phyloP scores from a whole-genome alignment of 306 rosid genomes.

The Medicago arabica region DNA sequence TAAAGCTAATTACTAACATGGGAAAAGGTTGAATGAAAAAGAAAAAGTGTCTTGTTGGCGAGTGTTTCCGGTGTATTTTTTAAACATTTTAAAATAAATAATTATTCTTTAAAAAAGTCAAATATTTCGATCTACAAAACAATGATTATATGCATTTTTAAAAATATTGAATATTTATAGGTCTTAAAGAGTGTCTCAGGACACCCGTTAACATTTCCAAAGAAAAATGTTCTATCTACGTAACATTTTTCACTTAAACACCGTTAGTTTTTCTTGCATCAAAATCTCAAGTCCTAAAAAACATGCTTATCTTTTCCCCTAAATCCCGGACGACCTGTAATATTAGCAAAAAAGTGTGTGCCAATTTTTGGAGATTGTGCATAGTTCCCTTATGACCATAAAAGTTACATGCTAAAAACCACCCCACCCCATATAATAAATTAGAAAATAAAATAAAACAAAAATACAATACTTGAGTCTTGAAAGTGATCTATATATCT shows the following conservation, averaged over 20 bases:
- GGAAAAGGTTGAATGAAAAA: constrained; percentile 56
- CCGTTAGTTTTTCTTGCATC: constrained; percentile 50
- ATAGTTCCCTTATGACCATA: constrained; percentile 58
- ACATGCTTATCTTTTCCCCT: constrained; percentile 77
- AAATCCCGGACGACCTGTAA: constrained; percentile 87
- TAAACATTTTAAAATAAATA: no score
- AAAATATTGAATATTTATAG: no score
- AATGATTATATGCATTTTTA: no score
- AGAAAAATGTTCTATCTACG: constrained; percentile 5
- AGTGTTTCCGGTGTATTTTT: no score
- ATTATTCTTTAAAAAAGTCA: no score
- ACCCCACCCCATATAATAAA: constrained; percentile 21
- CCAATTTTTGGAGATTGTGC: constrained; percentile 76
- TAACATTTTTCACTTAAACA: constrained; percentile 43
- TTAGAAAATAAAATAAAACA: not conserved
- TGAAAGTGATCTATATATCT: constrained; percentile 1
- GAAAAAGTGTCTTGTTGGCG: no score
- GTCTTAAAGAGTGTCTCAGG: no score
- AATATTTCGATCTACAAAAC: no score
- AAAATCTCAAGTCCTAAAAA: constrained; percentile 74
- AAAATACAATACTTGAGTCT: not conserved
- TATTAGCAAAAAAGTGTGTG: constrained; percentile 57
- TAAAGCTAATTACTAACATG: constrained; percentile 40
- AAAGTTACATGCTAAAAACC: constrained; percentile 44
- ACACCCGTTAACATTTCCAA: no score